A percentile compares a stretch with the other conserved stretches of the same genome.
Evolutionary conservation across 2,329 filamentous ascomycete genomes (phyloP).

Genomic region (Chaetomiaceae sp.): DNA sequence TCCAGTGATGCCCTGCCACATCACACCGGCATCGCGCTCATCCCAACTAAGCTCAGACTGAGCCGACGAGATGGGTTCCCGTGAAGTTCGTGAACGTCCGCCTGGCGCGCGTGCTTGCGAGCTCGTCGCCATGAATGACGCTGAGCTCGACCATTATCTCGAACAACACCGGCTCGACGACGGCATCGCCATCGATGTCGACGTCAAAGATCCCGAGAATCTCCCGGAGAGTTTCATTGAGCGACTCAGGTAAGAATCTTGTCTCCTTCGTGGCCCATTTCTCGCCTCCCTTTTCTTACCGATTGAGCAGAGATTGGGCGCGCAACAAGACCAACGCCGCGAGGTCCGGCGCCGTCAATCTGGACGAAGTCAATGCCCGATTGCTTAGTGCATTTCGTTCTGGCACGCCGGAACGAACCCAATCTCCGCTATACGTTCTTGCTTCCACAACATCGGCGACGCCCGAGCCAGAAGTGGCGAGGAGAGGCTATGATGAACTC

Average conservation of each 20-base stretch:
- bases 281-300: not conserved
- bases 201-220: not conserved
- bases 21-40: too few species aligned
- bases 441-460: too few species aligned
- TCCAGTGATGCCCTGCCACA: too few species aligned
- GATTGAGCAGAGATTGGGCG: not conserved
- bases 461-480: too few species aligned
- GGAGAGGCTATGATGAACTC: conserved; percentile 17
- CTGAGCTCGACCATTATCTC: not conserved
- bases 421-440: too few species aligned
- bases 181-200: not conserved
- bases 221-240: not conserved
- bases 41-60: too few species aligned
- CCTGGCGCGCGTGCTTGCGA: too few species aligned
- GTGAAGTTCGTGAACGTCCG: too few species aligned
- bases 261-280: not conserved
- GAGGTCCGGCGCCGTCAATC: not conserved
- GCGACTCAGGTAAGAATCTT: not conserved
- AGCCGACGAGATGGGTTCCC: too few species aligned
- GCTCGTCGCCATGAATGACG: not conserved
- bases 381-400: not conserved
- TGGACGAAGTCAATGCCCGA: not conserved
- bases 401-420: too few species aligned
- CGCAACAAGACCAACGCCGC: not conserved
- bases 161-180: not conserved